Evolutionary conservation across 169 alveolate species (phyloP).

Genomic region (Cryptosporidium meleagridis): DNA sequence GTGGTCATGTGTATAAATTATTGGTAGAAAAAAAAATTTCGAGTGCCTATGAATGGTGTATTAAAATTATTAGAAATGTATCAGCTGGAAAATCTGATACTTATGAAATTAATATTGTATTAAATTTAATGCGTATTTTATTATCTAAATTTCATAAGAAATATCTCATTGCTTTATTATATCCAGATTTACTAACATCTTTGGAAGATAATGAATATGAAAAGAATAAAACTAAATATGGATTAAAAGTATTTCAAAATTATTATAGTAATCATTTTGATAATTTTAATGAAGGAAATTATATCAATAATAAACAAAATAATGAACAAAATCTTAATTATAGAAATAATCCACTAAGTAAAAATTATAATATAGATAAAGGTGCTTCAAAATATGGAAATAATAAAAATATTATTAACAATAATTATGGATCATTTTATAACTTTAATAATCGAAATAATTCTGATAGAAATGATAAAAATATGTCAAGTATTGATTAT

Average conservation of each 20-base stretch:
- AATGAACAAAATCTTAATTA: background rate
- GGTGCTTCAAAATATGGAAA: background rate
- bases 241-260: constrained; percentile 34
- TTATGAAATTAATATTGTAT: constrained; percentile 28
- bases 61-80: constrained; percentile 5
- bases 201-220: constrained; percentile 1
- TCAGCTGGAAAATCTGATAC: constrained; percentile 57
- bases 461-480: background rate
- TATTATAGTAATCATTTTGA: background rate
- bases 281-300: constrained; percentile 5
- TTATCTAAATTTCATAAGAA: constrained; percentile 66
- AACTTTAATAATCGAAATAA: background rate
- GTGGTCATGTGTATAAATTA: constrained; percentile 33
- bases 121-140: constrained; percentile 54
- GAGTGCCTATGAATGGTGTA: constrained; percentile 74
- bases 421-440: background rate
- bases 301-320: background rate
- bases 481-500: constrained; percentile 40
- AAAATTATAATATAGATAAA: background rate
- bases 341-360: background rate
- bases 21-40: constrained; percentile 35
- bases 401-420: background rate
- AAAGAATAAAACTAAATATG: constrained; percentile 38
- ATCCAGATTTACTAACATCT: constrained; percentile 28
- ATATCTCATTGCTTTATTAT: constrained; percentile 28